phyloP scores from a whole-genome alignment of 345 rosid genomes.

The Camelina neglecta region DNA sequence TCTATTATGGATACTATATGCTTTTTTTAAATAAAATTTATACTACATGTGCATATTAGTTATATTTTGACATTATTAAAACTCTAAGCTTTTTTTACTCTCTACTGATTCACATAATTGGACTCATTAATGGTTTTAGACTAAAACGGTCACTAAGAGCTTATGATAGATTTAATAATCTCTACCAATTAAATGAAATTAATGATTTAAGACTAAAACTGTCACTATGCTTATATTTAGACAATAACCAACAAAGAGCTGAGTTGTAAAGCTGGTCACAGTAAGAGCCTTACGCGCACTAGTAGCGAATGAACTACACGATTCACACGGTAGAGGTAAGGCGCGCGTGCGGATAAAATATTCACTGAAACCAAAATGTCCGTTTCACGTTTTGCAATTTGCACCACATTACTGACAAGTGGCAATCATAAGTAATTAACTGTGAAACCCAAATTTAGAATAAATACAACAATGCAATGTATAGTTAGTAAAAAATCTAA shows the following conservation, averaged over 20 bases:
- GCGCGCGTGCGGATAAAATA: constrained; percentile 18
- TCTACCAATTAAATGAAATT: background rate
- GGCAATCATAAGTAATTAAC: background rate
- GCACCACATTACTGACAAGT: constrained; percentile 5
- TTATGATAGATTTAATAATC: background rate
- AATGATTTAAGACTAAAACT: constrained; percentile 16
- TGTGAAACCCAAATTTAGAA: background rate
- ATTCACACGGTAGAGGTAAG: background rate
- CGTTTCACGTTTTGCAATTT: constrained; percentile 39
- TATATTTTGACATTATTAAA: background rate
- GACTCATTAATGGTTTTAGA: background rate
- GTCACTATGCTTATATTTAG: constrained; percentile 15
- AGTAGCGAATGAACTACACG: background rate
- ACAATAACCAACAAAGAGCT: constrained; percentile 29
- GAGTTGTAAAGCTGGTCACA: constrained; percentile 19
- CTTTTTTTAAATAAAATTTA: background rate
- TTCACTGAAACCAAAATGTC: constrained; percentile 29
- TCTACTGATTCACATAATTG: no score
- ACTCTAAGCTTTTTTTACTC: background rate
- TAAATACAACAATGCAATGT: no score
- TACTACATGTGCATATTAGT: background rate
- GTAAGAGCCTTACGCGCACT: background rate
- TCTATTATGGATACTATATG: background rate
- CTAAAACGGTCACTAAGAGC: background rate
- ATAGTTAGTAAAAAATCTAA: background rate